Evolutionary conservation across 2,329 filamentous ascomycete species (phyloP), one percentile per base, ranked within the genome.

Genomic region (Paecilomyces sp.): DNA sequence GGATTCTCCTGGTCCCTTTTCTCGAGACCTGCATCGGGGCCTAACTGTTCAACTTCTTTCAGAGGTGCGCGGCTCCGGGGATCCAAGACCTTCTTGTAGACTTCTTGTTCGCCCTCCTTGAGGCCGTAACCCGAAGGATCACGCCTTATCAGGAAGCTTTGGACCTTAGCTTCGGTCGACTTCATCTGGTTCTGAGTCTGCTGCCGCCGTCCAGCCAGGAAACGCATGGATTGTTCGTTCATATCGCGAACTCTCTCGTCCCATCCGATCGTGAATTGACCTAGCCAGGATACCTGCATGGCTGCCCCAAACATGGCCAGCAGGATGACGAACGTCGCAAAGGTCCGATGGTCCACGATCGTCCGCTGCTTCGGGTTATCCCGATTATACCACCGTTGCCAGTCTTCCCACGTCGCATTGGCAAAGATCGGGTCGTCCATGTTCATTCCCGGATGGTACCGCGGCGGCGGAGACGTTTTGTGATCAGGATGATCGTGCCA

Each of bases 351-450:
- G 60, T 88, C 90, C 76, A 93, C 86, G 89, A 57, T 87, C 56
- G 70, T 72, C 64, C 68, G 68, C 65, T 76, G 64, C 58, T 68
- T 74, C 67, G 62, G 68, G 69, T 66, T 80, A 73, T 69, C 79
- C 74, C 73, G 80, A 73, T 85, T 80, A 66, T 90, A 83, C 87
- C 89, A 96, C 53, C 82, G 82, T 77, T 96, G 91, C 92, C 92
- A 97, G 73, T 99, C 94, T 72, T 99, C 94, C 94, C 94, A 99
- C 0, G 94, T 97, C 0, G 91, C 94, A 72, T 97, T 97, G 66
- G 79, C 73, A 68, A 80, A 83, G 55, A 87, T 84, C 72, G 70
- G 80, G 59, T 68, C 77, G 67, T 69, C 78, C n/a, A 65, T 62
- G 76, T 65, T 64, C 71, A 62, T 65, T 69, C 57, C 75, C 41